Base-by-base conservation (phyloP, 1,284 basidiomycete species). In the Ceratobasidium sp. region DNA sequence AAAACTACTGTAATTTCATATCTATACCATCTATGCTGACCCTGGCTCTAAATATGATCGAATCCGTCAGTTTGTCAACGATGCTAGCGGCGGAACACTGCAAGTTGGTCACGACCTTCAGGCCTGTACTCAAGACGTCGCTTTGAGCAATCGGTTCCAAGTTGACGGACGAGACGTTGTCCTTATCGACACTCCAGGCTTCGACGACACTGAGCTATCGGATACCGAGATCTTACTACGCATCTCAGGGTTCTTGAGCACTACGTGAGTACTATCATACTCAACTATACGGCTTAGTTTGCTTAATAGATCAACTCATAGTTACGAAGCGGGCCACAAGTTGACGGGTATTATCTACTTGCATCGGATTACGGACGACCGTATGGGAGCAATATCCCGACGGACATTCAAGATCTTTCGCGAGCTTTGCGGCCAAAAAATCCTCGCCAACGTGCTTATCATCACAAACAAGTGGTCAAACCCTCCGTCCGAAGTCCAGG, bases 401-500 rank as follows among this genome's bases (percentile, higher is more conserved):
- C 64, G 63, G 4, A 79, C 77, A 9, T 55, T 79, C 23, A 72
- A 71, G 9, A 44, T 70, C 10, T 79, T 80, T 71, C 53, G 44
- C 33, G 58, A 75, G 44, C 58, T 80, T 10, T 80, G 80, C 46
- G 79, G 79, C 5, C 18, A 46, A 23, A 42, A 69, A 7, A 53
- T 70, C 7, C 49, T 80, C 46, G 5, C 55, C 23, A 84, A 83
- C 64, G 81, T 82, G 49, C 23, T 81, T 10, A 78, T 84, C 44
- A 81, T 81, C 18, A 84, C 83, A 39, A 83, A 73, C 46, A 83
- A 83, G 82, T 84, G 83, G 83, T 58, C 64, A 13, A 20, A 77
- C 28, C 75, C 75, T 6, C 75, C 75, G 12, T 56, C n/a, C 26
- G 15, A 63, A 1, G 7, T 3, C 0, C 23, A 68, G 13, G 1